Conservation (phyloP, 1,284 basidiomycete genomes). For the Boletus semigastroideus region DNA sequence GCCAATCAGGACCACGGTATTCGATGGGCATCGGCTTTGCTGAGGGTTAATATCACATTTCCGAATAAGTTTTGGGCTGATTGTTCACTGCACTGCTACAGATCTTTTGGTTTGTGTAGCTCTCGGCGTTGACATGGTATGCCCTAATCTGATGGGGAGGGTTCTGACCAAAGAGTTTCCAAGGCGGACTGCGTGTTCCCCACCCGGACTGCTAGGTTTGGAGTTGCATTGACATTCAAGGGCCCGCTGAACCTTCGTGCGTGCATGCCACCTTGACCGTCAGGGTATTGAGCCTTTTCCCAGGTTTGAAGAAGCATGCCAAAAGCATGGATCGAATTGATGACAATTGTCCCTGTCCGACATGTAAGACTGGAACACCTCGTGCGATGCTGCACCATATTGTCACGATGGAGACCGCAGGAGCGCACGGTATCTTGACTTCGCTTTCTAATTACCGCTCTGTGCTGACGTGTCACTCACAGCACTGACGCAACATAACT, state of each 20-base stretch:
- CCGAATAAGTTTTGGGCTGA: neutral
- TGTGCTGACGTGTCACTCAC: conserved; percentile 15
- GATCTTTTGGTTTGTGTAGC: conserved; percentile 85
- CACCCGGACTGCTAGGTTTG: conserved; percentile 83
- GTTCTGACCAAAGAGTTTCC: neutral
- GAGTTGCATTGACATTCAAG: conserved; percentile 75
- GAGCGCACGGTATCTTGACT: conserved; percentile 63
- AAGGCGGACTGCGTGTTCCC: conserved; percentile 90
- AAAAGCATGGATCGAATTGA: conserved; percentile 72
- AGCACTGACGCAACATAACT: conserved; percentile 79
- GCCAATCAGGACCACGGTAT: conserved; percentile 68
- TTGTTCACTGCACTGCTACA: conserved; percentile 29
- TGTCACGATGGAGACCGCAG: conserved; percentile 73
- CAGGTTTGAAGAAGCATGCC: conserved; percentile 67
- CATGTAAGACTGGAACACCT: conserved; percentile 62
- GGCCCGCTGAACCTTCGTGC: conserved; percentile 79
- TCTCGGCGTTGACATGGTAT: conserved; percentile 85
- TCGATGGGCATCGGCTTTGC: conserved; percentile 89
- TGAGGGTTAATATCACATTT: conserved; percentile 54
- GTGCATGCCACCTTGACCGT: conserved; percentile 21
- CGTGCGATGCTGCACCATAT: conserved; percentile 73
- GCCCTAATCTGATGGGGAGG: conserved; percentile 9
- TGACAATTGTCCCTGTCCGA: conserved; percentile 74
- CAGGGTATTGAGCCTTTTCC: conserved; percentile 5
- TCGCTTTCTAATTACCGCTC: conserved; percentile 25